phyloP scores from a whole-genome alignment of 441 rosid genomes.

The Melastoma candidum region DNA sequence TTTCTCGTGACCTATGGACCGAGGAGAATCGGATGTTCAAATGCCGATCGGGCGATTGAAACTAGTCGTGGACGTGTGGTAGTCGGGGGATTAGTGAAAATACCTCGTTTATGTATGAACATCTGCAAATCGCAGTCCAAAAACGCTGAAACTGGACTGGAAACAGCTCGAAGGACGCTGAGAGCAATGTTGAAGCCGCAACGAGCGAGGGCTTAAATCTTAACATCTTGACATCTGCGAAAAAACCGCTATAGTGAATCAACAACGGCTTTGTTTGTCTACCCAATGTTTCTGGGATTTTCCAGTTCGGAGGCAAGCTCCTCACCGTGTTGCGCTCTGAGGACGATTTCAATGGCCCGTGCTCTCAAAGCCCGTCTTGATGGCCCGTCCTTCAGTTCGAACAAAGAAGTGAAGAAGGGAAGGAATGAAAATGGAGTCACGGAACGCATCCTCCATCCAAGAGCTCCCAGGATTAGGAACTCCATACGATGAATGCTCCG shows the following conservation, averaged over 20 bases:
- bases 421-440: constrained; percentile 58
- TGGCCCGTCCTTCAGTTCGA: constrained; percentile 32
- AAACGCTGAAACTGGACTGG: constrained; percentile 25
- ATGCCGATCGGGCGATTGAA: not conserved
- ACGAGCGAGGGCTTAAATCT: constrained; percentile 50
- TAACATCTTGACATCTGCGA: constrained; percentile 33
- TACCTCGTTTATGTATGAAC: constrained; percentile 14
- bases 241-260: not conserved
- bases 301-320: not conserved
- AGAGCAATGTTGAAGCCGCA: constrained; percentile 50
- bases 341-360: constrained; percentile 39
- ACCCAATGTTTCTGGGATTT: not conserved
- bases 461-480: constrained; percentile 38
- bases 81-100: not conserved
- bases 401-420: constrained; percentile 34
- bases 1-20: not conserved
- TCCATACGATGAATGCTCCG: constrained; percentile 45
- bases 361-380: constrained; percentile 31
- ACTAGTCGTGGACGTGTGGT: not conserved
- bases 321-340: constrained; percentile 41
- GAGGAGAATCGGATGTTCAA: not conserved
- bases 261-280: too few relatives aligned
- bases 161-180: constrained; percentile 38
- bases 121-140: constrained; percentile 2
- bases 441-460: constrained; percentile 67